Evolutionary conservation across 345 rosid genomes (phyloP).

Genomic region (Camelina neglecta): DNA sequence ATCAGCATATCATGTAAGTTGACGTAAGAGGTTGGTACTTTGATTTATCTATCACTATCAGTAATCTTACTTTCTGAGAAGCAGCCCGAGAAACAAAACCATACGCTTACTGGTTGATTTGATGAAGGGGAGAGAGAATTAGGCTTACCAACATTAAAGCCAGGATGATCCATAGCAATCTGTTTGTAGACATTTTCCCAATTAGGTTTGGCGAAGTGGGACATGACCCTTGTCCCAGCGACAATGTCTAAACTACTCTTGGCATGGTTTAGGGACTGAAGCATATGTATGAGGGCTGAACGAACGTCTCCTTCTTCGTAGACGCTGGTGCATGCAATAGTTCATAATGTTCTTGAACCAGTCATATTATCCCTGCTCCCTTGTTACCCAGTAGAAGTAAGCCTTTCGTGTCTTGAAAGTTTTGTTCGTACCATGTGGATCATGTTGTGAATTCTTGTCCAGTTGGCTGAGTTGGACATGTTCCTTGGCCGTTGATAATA

Average conservation of each 20-base stretch:
- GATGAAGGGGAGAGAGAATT: background rate
- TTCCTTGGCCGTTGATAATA: constrained; percentile 58
- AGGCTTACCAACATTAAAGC: constrained; percentile 62
- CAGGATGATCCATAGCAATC: constrained; percentile 57
- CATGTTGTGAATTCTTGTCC: constrained; percentile 37
- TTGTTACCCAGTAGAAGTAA: constrained; percentile 78
- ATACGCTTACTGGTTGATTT: background rate
- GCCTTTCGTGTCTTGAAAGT: constrained; percentile 64
- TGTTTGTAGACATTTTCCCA: constrained; percentile 68
- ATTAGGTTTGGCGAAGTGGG: constrained; percentile 71
- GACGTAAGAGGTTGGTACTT: no score
- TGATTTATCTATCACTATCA: no score
- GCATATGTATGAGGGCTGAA: constrained; percentile 73
- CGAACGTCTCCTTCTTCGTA: constrained; percentile 76
- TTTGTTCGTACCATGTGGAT: constrained; percentile 37
- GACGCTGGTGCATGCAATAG: constrained; percentile 80
- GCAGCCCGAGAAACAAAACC: background rate
- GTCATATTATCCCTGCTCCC: constrained; percentile 76
- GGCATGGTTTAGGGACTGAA: constrained; percentile 66
- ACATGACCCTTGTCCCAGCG: constrained; percentile 68
- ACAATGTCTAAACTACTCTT: constrained; percentile 68
- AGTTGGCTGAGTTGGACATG: constrained; percentile 28
- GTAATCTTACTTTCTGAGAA: background rate
- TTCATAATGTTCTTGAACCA: constrained; percentile 72
- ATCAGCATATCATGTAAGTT: no score